Evolutionary conservation across 768 basidiomycete species (phyloP).

Genomic region (Naganishia kalamii): DNA sequence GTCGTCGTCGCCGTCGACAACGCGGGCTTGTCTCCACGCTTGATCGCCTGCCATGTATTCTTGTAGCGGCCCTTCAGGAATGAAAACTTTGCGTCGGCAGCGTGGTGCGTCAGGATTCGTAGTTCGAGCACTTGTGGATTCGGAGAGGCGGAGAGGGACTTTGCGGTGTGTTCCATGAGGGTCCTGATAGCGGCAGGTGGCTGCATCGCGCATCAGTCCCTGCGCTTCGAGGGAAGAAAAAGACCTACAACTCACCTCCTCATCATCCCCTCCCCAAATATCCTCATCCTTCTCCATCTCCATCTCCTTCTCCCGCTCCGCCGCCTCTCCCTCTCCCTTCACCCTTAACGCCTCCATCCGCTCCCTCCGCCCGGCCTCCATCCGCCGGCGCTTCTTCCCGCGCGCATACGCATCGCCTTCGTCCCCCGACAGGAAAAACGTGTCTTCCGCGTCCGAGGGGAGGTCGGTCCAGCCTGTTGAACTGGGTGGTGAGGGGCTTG

Average conservation of each 20-base stretch:
- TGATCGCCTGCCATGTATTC: conserved; percentile 57
- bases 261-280: conserved; percentile 63
- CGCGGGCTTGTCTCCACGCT: conserved; percentile 46
- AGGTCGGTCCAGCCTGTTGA: conserved; percentile 69
- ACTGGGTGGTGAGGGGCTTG: conserved; percentile 49
- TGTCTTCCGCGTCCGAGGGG: conserved; percentile 78
- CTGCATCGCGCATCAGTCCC: neutral
- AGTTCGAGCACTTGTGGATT: conserved; percentile 78
- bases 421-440: conserved; percentile 65
- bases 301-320: neutral
- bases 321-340: conserved; percentile 4
- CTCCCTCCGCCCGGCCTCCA: conserved; percentile 60
- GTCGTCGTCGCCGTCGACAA: conserved; percentile 25
- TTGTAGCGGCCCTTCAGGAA: conserved; percentile 75
- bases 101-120: conserved; percentile 80
- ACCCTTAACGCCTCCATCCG: conserved; percentile 56
- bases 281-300: conserved; percentile 44
- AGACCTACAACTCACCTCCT: conserved; percentile 53
- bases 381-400: conserved; percentile 60
- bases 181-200: conserved; percentile 56
- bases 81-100: conserved; percentile 67
- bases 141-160: conserved; percentile 61
- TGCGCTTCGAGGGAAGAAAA: neutral
- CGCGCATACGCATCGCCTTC: conserved; percentile 63
- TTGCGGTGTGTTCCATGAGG: conserved; percentile 69